Evolutionary conservation across 805 yeast species (phyloP).

Genomic region (Teunomyces lycoperdinae): DNA sequence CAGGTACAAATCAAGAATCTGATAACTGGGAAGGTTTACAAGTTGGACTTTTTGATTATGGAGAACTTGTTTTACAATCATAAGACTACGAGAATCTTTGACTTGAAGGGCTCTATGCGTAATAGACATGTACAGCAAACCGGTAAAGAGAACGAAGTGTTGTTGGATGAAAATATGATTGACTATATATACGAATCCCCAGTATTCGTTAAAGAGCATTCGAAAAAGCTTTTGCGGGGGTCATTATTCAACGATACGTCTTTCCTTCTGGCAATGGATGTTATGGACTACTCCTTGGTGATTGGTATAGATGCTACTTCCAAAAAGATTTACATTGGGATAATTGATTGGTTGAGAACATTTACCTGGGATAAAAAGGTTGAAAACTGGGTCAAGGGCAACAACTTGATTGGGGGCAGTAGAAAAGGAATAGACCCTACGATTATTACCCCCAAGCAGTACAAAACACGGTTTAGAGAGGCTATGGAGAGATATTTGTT

Average conservation of each 20-base stretch:
- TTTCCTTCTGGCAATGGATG: conserved; percentile 93
- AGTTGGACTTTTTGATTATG: conserved; percentile 91
- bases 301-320: conserved; percentile 78
- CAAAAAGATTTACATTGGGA: conserved; percentile 82
- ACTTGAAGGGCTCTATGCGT: conserved; percentile 96
- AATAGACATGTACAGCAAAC: conserved; percentile 96
- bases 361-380: conserved; percentile 98
- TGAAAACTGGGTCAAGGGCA: conserved; percentile 98
- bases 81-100: conserved; percentile 83
- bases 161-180: conserved; percentile 96
- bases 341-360: conserved; percentile 89
- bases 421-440: conserved; percentile 93
- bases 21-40: conserved; percentile 68
- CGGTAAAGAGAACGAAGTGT: conserved; percentile 90
- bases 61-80: conserved; percentile 88
- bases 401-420: conserved; percentile 69
- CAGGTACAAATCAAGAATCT: conserved; percentile 87
- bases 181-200: conserved; percentile 97
- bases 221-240: conserved; percentile 79
- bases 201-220: conserved; percentile 87
- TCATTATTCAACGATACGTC: conserved; percentile 94
- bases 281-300: conserved; percentile 96
- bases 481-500: conserved; percentile 96
- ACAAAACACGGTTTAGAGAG: conserved; percentile 88
- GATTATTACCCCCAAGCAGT: conserved; percentile 94